phyloP scores from a whole-genome alignment of 352 stramenopile genomes.

The Globisporangium sylvaticum region DNA sequence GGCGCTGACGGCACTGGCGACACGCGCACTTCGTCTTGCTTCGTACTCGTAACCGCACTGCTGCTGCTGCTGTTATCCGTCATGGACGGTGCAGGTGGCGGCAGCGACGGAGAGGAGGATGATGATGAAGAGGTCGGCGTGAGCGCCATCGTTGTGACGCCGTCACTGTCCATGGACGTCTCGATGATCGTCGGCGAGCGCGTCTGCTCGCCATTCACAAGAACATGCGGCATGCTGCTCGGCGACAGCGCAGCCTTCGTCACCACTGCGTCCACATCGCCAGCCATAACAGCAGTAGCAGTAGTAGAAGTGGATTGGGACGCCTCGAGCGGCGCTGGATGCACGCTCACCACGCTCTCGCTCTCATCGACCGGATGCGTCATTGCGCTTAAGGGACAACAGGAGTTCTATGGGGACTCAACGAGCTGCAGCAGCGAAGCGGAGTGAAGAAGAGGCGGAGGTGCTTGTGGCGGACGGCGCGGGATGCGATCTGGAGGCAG shows the following conservation, averaged over 20 bases:
- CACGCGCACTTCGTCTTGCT: constrained; percentile 49
- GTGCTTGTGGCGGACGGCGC: background rate
- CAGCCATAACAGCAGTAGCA: background rate
- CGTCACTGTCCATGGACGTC: constrained; percentile 8
- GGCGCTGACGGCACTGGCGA: constrained; percentile 4
- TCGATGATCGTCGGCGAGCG: constrained; percentile 5
- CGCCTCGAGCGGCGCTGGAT: constrained; percentile 2
- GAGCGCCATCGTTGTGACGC: background rate
- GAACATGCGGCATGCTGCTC: background rate
- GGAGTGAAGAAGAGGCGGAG: background rate
- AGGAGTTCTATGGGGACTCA: background rate
- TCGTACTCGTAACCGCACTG: constrained; percentile 10
- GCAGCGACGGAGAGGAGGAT: background rate
- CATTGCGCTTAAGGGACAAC: background rate
- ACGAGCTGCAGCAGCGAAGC: background rate
- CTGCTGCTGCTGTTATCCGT: background rate
- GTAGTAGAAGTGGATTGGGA: background rate
- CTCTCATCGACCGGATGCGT: constrained; percentile 1
- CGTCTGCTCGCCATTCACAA: constrained; percentile 3
- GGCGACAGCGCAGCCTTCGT: background rate
- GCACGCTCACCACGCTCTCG: constrained; percentile 7
- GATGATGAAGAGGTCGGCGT: background rate
- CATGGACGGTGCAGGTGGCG: background rate
- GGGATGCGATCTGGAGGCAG: background rate
- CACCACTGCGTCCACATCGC: background rate